Evolutionary conservation across 441 rosid species (phyloP).

Genomic region (Isatis lusitanica): DNA sequence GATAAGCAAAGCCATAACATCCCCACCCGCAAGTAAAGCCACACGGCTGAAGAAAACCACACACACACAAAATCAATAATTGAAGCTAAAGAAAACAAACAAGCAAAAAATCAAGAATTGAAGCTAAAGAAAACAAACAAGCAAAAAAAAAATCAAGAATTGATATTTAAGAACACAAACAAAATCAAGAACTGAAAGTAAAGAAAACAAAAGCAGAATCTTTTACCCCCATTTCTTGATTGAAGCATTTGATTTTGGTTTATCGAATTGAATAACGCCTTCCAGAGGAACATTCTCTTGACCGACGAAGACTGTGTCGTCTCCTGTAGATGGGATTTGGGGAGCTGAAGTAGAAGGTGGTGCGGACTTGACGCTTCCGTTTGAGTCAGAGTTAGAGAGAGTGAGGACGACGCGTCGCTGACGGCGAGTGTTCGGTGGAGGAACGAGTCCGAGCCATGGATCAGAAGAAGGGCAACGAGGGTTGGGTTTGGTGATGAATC

Average conservation of each 20-base stretch:
- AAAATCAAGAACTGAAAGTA: neutral
- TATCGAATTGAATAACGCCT: conserved; percentile 92
- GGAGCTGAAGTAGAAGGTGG: conserved; percentile 40
- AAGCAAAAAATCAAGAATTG: neutral
- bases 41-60: conserved; percentile 48
- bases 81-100: neutral
- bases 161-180: neutral
- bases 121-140: too few relatives aligned
- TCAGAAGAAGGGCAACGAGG: neutral
- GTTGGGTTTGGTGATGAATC: conserved; percentile 24
- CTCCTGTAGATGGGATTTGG: conserved; percentile 32
- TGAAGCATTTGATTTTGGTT: conserved; percentile 56
- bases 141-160: neutral
- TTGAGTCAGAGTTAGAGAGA: conserved; percentile 52
- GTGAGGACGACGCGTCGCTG: conserved; percentile 37
- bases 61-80: neutral
- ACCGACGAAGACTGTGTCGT: conserved; percentile 56
- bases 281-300: conserved; percentile 74
- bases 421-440: conserved; percentile 11
- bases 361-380: conserved; percentile 52
- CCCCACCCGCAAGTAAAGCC: conserved; percentile 87
- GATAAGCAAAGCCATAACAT: conserved; percentile 70
- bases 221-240: conserved; percentile 69
- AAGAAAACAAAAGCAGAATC: neutral
- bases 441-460: conserved; percentile 18